Percentiles rank a stretch among this genome's conserved stretches.
These are phyloP conservation scores for Tolypocladium guangdongense DNA, from an alignment of 2,329 filamentous ascomycete genomes.

Conservation along the genomic window DNA sequence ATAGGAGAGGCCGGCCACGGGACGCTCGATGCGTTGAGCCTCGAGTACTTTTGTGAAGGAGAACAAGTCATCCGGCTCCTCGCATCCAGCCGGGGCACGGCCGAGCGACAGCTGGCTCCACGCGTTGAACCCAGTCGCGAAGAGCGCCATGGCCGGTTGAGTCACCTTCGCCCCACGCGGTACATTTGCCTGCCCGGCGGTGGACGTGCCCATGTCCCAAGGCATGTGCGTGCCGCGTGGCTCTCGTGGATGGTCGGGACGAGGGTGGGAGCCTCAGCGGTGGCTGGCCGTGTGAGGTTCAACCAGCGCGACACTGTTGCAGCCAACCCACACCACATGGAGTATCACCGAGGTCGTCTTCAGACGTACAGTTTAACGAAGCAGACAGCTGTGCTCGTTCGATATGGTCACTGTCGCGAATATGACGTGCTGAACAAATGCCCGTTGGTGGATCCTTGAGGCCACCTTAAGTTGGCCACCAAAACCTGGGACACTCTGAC, in stretches of 20 bases:
- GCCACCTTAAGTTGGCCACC: too few species aligned
- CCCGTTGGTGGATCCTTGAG: too few species aligned
- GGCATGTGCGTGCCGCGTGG: neutral
- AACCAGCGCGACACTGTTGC: too few species aligned
- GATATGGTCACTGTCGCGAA: neutral
- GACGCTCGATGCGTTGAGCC: conserved; percentile 21
- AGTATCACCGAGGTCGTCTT: neutral
- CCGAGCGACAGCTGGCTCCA: conserved; percentile 42
- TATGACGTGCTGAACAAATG: neutral
- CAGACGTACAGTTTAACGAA: neutral
- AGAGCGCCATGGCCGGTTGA: conserved; percentile 33
- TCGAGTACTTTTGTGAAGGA: conserved; percentile 32
- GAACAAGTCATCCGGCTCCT: conserved; percentile 33
- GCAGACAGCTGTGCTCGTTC: too few species aligned
- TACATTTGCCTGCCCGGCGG: neutral
- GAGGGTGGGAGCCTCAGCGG: neutral
- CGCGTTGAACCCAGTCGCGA: conserved; percentile 46
- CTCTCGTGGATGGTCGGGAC: too few species aligned
- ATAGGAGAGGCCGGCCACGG: conserved; percentile 28
- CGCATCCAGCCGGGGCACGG: neutral
- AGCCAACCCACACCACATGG: too few species aligned
- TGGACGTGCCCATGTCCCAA: too few species aligned
- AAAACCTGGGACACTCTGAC: too few species aligned
- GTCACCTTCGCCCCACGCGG: neutral
- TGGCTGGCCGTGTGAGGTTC: neutral